These are phyloP conservation scores for Vitis hybrid DNA, from an alignment of 177 flowering plant species.

Conservation along the genomic window DNA sequence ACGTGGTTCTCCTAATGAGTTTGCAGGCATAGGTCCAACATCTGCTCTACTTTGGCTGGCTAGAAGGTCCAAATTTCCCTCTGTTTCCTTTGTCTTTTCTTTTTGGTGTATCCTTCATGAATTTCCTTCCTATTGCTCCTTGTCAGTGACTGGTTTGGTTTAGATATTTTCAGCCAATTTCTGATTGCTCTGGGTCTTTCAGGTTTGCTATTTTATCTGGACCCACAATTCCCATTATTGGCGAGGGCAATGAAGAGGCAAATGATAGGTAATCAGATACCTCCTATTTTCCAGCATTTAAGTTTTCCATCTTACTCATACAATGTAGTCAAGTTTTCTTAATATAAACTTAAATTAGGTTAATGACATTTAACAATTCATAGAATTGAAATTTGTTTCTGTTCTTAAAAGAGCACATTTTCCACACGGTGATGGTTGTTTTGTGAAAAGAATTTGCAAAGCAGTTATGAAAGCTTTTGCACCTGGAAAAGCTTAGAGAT, in stretches of 20 bases:
- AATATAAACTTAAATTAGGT: background rate
- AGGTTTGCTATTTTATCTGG: conserved; percentile 97
- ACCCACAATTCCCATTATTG: conserved; percentile 97
- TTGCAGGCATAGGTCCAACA: conserved; percentile 94
- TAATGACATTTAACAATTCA: background rate
- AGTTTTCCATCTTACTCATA: background rate
- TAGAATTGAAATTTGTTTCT: background rate
- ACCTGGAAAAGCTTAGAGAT: background rate
- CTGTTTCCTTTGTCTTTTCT: background rate
- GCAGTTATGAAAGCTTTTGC: background rate
- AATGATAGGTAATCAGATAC: conserved; percentile 74
- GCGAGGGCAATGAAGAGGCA: conserved; percentile 96
- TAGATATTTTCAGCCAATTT: conserved; percentile 6
- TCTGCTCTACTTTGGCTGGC: conserved; percentile 98
- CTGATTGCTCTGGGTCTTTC: conserved; percentile 21
- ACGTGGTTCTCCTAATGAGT: conserved; percentile 98
- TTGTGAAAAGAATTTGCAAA: background rate
- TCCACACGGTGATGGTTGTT: background rate
- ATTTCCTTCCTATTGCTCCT: background rate
- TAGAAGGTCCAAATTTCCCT: conserved; percentile 52
- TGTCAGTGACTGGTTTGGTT: background rate
- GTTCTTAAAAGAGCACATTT: background rate
- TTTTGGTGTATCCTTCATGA: background rate
- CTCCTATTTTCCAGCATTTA: background rate
- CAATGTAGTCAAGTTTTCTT: too few species aligned